phyloP scores from a whole-genome alignment of 2,329 filamentous ascomycete species.

The Penicillium sp. region DNA sequence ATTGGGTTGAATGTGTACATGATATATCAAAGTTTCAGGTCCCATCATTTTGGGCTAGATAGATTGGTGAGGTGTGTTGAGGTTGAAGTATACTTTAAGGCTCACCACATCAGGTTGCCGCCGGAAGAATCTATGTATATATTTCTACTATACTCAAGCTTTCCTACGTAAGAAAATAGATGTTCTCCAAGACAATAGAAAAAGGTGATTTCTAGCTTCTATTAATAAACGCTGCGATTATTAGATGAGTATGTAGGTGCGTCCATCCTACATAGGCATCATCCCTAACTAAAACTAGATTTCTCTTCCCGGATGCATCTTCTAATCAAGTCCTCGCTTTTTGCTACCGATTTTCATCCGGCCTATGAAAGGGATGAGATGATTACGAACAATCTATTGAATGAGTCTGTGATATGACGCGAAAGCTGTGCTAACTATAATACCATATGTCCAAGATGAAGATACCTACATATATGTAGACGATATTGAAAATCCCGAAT shows the following conservation, averaged over 20 bases:
- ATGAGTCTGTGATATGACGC: neutral
- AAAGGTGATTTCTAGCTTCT: neutral
- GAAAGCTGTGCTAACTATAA: neutral
- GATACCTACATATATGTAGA: neutral
- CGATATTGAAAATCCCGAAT: neutral
- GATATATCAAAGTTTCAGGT: neutral
- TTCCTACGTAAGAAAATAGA: neutral
- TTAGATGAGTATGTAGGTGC: neutral
- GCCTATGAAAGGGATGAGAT: neutral
- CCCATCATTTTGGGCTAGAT: neutral
- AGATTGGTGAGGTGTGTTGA: neutral
- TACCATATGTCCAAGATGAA: neutral
- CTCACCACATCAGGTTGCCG: neutral
- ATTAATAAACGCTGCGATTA: neutral
- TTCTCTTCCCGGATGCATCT: neutral
- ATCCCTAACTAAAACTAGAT: neutral
- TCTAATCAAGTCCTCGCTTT: neutral
- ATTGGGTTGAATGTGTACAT: neutral
- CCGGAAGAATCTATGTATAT: neutral
- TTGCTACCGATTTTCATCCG: neutral
- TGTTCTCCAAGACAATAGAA: neutral
- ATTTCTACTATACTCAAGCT: neutral
- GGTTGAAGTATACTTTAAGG: neutral
- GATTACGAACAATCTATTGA: neutral
- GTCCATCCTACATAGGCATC: neutral